A percentile compares a stretch with the other conserved stretches of the same genome.
Conservation (phyloP, 2,329 filamentous ascomycete genomes). For the Pseudofabraea citricarpa region DNA sequence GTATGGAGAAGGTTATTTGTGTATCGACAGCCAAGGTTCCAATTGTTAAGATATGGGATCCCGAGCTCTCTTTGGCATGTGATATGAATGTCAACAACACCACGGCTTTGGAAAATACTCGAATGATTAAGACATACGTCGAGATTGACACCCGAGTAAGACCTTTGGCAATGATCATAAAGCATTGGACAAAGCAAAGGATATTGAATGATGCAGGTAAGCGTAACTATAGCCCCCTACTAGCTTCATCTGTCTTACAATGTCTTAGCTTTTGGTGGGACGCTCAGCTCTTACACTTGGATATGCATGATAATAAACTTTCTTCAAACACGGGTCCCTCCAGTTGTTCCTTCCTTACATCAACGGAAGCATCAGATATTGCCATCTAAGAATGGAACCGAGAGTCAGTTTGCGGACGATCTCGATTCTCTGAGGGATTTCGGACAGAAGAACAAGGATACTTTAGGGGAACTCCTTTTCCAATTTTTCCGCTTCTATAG, state of each 20-base stretch:
- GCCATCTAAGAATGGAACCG: slow-evolving; percentile 56
- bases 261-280: slow-evolving; percentile 75
- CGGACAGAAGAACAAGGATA: slow-evolving; percentile 75
- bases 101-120: slow-evolving; percentile 87
- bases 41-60: slow-evolving; percentile 98
- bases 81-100: slow-evolving; percentile 99
- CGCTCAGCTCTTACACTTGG: slow-evolving; percentile 97
- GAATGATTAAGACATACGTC: slow-evolving; percentile 97
- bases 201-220: slow-evolving; percentile 94
- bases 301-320: slow-evolving; percentile 98
- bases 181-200: slow-evolving; percentile 91
- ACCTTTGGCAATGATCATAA: slow-evolving; percentile 92
- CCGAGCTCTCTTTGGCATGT: slow-evolving; percentile 80
- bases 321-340: slow-evolving; percentile 78
- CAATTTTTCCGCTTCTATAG: slow-evolving; percentile 94
- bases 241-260: slow-evolving; percentile 13
- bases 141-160: slow-evolving; percentile 87
- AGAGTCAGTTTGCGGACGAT: slow-evolving; percentile 83
- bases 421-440: slow-evolving; percentile 68
- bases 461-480: slow-evolving; percentile 81
- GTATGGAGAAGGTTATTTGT: slow-evolving; percentile 95
- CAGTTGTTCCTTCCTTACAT: slow-evolving; percentile 82
- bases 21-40: slow-evolving; percentile 93
- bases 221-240: slow-evolving; percentile 27
- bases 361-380: slow-evolving; percentile 61